Base-by-base conservation (phyloP, 1,284 basidiomycete species). In the Hypsizygus ulmarius region DNA sequence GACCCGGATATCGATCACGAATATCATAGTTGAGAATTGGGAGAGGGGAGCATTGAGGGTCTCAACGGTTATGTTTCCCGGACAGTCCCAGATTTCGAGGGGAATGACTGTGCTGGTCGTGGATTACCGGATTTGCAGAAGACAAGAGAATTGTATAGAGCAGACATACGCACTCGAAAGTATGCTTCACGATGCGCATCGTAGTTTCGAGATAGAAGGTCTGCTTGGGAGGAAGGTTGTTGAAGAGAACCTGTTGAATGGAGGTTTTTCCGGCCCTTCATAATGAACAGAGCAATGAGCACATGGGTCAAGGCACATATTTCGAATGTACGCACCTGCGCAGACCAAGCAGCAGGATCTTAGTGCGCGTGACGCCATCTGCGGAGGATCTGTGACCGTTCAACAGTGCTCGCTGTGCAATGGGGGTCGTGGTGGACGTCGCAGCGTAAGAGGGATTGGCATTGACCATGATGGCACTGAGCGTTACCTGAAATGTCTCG, bases 1-100 rank as follows among this genome's bases (percentile, higher is more conserved):
- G 58, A 92, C 92, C 67, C 94, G 90, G 50, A 97, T 95, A 63
- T 98, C 96, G 59, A 98, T 90, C n/a, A 98, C 93, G 61, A 95
- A 99, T 30, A 98, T 83, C 55, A 98, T 75, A 0, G 85, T 83
- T 0, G 87, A 78, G 60, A 94, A 93, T 27, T 86, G 77, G 35
- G 80, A 78, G 18, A 94, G 73, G 1, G 87, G 79, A 1, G 78
- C 78, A 14, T 84, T 86, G 16, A 93, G 75, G 14, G 82, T 80
- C 21, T 92, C 86, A 3, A 87, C 76, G 3, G 90, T 84, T 45
- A 85, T 81, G 49, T 86, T 90, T 21, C 91, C 90, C 0, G 96
- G 96, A 53, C 91, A 91, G 63, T 98, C 95, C 92, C 93, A 97
- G 62, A 98, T 83, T 64, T 97, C 90, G 18, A 98, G 81, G 1